Evolutionary conservation across 495 filamentous ascomycete species (phyloP), one percentile per base, ranked within the genome.

Genomic region (Daldinia caldariorum): DNA sequence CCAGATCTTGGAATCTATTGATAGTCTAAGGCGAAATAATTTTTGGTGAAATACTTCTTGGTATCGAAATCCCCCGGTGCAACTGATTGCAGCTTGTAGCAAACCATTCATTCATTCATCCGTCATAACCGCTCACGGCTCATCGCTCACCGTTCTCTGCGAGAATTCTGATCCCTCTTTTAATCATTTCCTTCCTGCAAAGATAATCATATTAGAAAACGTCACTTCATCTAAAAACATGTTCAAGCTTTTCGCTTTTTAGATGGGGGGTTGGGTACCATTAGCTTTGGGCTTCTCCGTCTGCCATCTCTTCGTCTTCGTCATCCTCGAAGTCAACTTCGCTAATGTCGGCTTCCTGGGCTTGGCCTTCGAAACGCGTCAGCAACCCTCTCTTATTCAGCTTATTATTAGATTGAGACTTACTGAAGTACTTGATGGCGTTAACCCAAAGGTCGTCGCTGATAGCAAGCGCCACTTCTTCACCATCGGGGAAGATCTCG

Each of bases 391-490:
- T 26, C 29, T 43, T 13, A 57, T n/a, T 49, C 41, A 32, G 31
- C 38, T n/a, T 13, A 26, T 37, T 31, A 49, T 49, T 43, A 32
- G 16, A 71, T 55, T 16, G 3, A 10, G 34, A 88, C 91, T 78
- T 81, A 97, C 93, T 91, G 78, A 94, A 98, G 77, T 94, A 94
- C 76, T 92, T 94, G 74, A 96, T 86, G 29, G 94, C 94, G 58
- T 88, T 86, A 29, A 92, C 90, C 89, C 90, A 98, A 53, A 97
- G 82, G 66, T 97, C 94, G 67, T 97, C 94, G 20, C 91, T 87
- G 69, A 97, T 80, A 31, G 89, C 81, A 61, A 94, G 83, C 18
- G 94, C 94, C 14, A 97, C 69, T 64, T 92, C 89, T 59, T 95
- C 92, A 4, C 92, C 94, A 26, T 85, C 84, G 1, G 89, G 89